Evolutionary conservation across 2,329 filamentous ascomycete species (phyloP), one percentile per base, ranked within the genome.

Genomic region (Alternaria longipes): DNA sequence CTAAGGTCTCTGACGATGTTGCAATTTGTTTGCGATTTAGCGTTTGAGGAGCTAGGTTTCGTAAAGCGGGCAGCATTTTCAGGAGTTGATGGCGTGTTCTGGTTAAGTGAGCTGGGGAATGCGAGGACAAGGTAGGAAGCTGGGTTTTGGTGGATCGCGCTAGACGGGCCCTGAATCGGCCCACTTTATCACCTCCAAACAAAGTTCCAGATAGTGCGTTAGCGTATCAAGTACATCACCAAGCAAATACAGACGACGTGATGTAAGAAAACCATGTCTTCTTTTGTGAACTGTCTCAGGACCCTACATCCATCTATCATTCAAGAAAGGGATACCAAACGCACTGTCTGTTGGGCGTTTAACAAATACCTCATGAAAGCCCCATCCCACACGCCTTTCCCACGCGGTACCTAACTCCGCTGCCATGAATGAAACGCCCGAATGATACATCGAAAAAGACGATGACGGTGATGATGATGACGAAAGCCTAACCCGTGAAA

Each of bases 401-500:
- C 20, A 12, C 32, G 24, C 46, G 34, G 20, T 50, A 36, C 50
- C 50, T 8, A 50, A 52, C 50, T 38, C 50, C 50, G 36, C 36
- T 30, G 22, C 36, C 34, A 52, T 41, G 36, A 38, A 56, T 38
- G 9, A 59, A 60, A 60, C 52, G 52, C 52, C 57, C 30, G 44
- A 60, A 45, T 56, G 53, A 60, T 56, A 60, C 42, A 26, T 38
- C 24, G 26, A 56, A 40, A 45, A 50, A 49, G 28, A 28, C 45
- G 38, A 51, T 41, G 52, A 44, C 8, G 32, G 32, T 56, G 56
- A 44, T 56, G 44, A 50, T 18, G 28, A 30, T 30, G 57, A 60
- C 32, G 52, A 55, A 59, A 36, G 42, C 38, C 53, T 38, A 16
- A 56, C 52, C 53, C 45, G 24, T 56, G 52, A 44, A 54, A 60